Percentiles rank a stretch among this genome's conserved stretches.
These are phyloP conservation scores for Raddia distichophylla DNA, from an alignment of 176 grass and related monocot species.

Conservation along the genomic window DNA sequence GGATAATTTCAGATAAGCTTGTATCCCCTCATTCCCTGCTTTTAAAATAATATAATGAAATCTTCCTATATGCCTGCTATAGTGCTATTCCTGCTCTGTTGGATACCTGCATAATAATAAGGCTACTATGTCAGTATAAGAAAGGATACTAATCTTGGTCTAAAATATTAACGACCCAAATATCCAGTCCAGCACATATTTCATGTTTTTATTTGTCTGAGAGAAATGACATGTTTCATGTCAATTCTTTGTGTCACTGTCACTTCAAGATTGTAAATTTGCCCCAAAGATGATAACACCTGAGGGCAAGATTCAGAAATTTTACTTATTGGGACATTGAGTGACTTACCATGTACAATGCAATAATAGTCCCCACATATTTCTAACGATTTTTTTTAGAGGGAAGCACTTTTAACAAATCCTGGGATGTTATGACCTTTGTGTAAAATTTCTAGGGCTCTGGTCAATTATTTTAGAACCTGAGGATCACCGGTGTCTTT, in stretches of 20 bases:
- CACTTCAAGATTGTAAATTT: neutral
- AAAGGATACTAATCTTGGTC: neutral
- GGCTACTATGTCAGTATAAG: neutral
- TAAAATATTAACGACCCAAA: neutral
- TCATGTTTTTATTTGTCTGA: neutral
- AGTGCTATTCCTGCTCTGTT: neutral
- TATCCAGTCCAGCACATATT: neutral
- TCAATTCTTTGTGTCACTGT: neutral
- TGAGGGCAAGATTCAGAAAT: neutral
- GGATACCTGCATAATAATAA: neutral
- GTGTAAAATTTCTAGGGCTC: slow-evolving; percentile 15
- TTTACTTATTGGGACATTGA: neutral
- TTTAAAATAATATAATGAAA: neutral
- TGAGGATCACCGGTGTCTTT: neutral
- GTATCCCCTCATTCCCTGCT: neutral
- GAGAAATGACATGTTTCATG: neutral
- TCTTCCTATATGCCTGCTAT: neutral
- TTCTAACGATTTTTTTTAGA: neutral
- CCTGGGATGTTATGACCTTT: neutral
- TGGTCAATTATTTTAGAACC: slow-evolving; percentile 2
- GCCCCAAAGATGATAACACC: neutral
- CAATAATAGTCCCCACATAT: neutral
- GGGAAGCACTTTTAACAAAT: neutral
- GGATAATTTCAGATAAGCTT: neutral
- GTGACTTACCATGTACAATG: neutral